phyloP scores from a whole-genome alignment of 2,329 filamentous ascomycete species.

The Hymenoscyphus occultus region DNA sequence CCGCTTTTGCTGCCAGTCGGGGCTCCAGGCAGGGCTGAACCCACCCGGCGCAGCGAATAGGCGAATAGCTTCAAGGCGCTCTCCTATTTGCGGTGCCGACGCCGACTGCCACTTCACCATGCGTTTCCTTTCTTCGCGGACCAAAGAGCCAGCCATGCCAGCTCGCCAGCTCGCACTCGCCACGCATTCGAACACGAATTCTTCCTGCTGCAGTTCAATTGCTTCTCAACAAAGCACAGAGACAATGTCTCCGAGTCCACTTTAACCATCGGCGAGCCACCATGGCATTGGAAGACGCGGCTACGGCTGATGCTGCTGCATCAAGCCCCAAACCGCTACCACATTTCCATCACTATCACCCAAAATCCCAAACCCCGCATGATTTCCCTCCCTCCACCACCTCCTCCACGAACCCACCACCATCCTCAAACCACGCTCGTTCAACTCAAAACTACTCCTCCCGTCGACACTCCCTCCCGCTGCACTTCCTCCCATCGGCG shows the following conservation, averaged over 20 bases:
- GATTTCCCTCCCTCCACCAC: constrained; percentile 16
- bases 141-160: background rate
- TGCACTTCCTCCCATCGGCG: constrained; percentile 33
- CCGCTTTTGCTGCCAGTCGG: background rate
- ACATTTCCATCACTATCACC: constrained; percentile 20
- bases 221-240: constrained; percentile 21
- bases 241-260: constrained; percentile 26
- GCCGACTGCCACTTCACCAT: constrained; percentile 10
- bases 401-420: background rate
- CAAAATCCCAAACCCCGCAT: constrained; percentile 14
- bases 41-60: background rate
- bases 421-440: constrained; percentile 20
- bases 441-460: constrained; percentile 26
- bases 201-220: constrained; percentile 21
- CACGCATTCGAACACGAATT: constrained; percentile 9
- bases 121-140: background rate
- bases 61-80: background rate
- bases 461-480: constrained; percentile 34
- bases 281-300: constrained; percentile 25
- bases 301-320: constrained; percentile 12
- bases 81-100: background rate
- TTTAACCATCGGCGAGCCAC: constrained; percentile 21
- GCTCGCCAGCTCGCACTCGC: background rate
- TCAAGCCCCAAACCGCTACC: constrained; percentile 23
- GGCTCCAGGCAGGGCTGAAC: background rate